Evolutionary conservation across 129 eudicot species (phyloP).

Genomic region (Arctium lappa): DNA sequence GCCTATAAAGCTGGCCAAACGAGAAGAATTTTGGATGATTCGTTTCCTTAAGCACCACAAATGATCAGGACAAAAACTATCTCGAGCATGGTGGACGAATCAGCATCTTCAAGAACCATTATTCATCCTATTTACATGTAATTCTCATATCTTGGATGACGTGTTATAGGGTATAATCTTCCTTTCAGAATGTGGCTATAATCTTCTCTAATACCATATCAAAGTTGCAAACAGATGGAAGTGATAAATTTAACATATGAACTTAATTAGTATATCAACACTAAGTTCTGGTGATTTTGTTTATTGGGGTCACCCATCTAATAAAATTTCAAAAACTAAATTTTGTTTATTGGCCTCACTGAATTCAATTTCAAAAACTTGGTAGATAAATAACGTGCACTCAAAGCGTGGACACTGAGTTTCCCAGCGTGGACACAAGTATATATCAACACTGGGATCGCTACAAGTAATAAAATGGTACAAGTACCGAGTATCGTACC

Average conservation of each 20-base stretch:
- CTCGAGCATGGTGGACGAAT: slow-evolving; percentile 37
- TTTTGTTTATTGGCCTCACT: too few species aligned
- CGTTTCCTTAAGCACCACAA: slow-evolving; percentile 47
- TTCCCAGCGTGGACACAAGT: too few species aligned
- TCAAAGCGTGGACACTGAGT: too few species aligned
- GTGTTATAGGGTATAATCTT: not conserved
- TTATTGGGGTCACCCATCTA: not conserved
- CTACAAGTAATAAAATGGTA: too few species aligned
- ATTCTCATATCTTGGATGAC: slow-evolving; percentile 1
- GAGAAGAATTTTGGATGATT: slow-evolving; percentile 35
- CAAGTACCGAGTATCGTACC: too few species aligned
- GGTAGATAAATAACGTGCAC: too few species aligned
- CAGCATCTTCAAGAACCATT: slow-evolving; percentile 22
- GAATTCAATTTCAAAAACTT: too few species aligned
- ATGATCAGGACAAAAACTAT: slow-evolving; percentile 24
- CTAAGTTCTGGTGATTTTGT: not conserved
- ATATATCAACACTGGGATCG: too few species aligned
- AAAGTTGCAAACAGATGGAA: not conserved
- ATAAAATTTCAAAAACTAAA: too few species aligned
- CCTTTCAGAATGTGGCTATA: not conserved
- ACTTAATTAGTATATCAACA: not conserved
- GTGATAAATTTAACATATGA: not conserved
- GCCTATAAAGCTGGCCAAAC: slow-evolving; percentile 32
- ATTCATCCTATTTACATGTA: not conserved
- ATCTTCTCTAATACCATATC: not conserved